Conservation (phyloP, 2,329 filamentous ascomycete genomes). For the Phialophora chinensis region DNA sequence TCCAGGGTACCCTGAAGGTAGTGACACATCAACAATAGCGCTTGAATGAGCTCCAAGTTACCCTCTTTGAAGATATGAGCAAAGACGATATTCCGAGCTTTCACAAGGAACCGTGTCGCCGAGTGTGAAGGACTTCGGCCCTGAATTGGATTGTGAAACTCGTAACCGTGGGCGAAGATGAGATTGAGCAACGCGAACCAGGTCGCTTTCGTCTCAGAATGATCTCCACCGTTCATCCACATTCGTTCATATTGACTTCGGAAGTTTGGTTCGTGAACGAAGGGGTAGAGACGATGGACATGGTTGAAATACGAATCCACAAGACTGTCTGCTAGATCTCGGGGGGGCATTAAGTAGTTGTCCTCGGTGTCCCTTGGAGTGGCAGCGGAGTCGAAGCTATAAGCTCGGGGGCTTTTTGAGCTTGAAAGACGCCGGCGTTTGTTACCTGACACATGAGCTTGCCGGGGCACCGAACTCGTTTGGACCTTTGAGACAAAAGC, state of each 20-base stretch:
- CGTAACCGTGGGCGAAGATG: slow-evolving; percentile 17
- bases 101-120: slow-evolving; percentile 6
- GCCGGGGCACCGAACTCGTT: background rate
- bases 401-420: background rate
- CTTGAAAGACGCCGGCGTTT: background rate
- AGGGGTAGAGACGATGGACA: slow-evolving; percentile 15
- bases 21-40: slow-evolving; percentile 25
- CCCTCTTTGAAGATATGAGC: slow-evolving; percentile 14
- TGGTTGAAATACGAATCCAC: slow-evolving; percentile 22
- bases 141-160: slow-evolving; percentile 8
- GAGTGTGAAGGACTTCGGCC: background rate
- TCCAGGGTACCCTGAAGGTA: slow-evolving; percentile 24
- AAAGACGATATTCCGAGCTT: slow-evolving; percentile 13
- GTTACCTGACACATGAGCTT: background rate
- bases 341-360: background rate
- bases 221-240: slow-evolving; percentile 4
- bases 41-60: slow-evolving; percentile 18
- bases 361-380: slow-evolving; percentile 2
- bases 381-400: background rate
- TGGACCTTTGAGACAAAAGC: background rate
- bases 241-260: slow-evolving; percentile 14
- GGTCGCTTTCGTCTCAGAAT: slow-evolving; percentile 6
- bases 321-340: slow-evolving; percentile 11
- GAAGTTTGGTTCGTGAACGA: slow-evolving; percentile 18
- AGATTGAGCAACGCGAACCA: slow-evolving; percentile 18